phyloP scores from a whole-genome alignment of 192 early-diverging fungal genomes.

The Coemansia erecta region DNA sequence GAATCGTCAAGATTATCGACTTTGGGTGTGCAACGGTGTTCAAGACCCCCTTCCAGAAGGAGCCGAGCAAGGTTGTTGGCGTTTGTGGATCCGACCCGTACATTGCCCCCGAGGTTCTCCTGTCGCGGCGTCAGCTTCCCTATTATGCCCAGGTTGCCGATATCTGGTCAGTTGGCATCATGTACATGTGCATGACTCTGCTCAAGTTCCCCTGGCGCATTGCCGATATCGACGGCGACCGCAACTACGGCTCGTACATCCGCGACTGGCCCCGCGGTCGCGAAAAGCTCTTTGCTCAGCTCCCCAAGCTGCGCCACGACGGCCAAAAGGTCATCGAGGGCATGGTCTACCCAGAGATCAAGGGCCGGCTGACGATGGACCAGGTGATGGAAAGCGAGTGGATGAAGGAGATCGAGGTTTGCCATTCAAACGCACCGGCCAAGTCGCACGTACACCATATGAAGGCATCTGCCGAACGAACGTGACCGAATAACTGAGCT shows the following conservation, averaged over 20 bases:
- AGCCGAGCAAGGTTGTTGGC: slow-evolving; percentile 64
- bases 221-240: slow-evolving; percentile 56
- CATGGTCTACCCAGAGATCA: slow-evolving; percentile 63
- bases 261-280: slow-evolving; percentile 53
- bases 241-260: slow-evolving; percentile 58
- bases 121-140: slow-evolving; percentile 53
- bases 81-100: slow-evolving; percentile 91
- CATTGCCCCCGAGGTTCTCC: slow-evolving; percentile 87
- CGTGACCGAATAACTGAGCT: background rate
- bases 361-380: slow-evolving; percentile 60
- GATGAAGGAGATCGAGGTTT: slow-evolving; percentile 66
- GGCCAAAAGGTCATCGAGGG: slow-evolving; percentile 59
- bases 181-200: slow-evolving; percentile 73
- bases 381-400: slow-evolving; percentile 72
- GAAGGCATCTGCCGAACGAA: slow-evolving; percentile 13
- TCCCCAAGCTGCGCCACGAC: slow-evolving; percentile 57
- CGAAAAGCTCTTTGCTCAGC: slow-evolving; percentile 54
- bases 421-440: slow-evolving; percentile 29
- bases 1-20: slow-evolving; percentile 90
- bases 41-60: slow-evolving; percentile 74
- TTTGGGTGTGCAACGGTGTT: slow-evolving; percentile 93
- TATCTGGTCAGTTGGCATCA: slow-evolving; percentile 88
- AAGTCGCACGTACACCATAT: slow-evolving; percentile 35
- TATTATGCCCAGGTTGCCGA: slow-evolving; percentile 84
- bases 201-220: slow-evolving; percentile 70